Conservation (phyloP, 148 eudicot genomes). For the Camellia granthamiana region DNA sequence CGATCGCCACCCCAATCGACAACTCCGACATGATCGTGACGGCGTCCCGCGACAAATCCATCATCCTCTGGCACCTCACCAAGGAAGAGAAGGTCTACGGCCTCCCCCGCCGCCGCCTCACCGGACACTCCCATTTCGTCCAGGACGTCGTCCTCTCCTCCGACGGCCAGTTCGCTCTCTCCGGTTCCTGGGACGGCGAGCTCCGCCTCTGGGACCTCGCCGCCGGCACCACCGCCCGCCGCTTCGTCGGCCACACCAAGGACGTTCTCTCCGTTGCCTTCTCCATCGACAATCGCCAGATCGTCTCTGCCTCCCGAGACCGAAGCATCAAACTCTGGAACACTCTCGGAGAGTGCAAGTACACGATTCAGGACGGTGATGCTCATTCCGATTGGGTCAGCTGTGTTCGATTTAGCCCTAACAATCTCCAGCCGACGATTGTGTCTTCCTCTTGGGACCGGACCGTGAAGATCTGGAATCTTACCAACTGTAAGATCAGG, state of each 20-base stretch:
- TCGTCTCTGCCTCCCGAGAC: slow-evolving; percentile 74
- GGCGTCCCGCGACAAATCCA: slow-evolving; percentile 48
- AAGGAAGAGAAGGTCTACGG: slow-evolving; percentile 50
- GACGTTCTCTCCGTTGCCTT: slow-evolving; percentile 79
- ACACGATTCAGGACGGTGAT: slow-evolving; percentile 65
- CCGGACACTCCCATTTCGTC: slow-evolving; percentile 77
- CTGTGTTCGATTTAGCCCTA: slow-evolving; percentile 80
- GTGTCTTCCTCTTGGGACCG: slow-evolving; percentile 83
- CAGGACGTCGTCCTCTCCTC: slow-evolving; percentile 82
- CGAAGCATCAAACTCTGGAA: slow-evolving; percentile 79
- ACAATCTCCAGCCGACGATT: slow-evolving; percentile 56
- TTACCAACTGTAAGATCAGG: slow-evolving; percentile 70
- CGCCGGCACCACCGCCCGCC: slow-evolving; percentile 60
- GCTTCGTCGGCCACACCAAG: slow-evolving; percentile 74
- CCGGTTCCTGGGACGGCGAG: slow-evolving; percentile 91
- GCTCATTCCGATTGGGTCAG: slow-evolving; percentile 72
- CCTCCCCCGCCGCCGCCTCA: slow-evolving; percentile 64
- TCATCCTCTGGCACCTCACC: slow-evolving; percentile 47
- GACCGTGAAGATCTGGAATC: slow-evolving; percentile 81
- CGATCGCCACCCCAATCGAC: slow-evolving; percentile 62
- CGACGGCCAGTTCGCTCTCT: slow-evolving; percentile 76
- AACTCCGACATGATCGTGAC: slow-evolving; percentile 53
- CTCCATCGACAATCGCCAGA: slow-evolving; percentile 80
- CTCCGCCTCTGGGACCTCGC: slow-evolving; percentile 72
- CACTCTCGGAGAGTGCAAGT: slow-evolving; percentile 86